Percentiles rank a stretch among this genome's conserved stretches.
Conservation (phyloP, 495 filamentous ascomycete species). For the Friedmanniomyces simplex region DNA sequence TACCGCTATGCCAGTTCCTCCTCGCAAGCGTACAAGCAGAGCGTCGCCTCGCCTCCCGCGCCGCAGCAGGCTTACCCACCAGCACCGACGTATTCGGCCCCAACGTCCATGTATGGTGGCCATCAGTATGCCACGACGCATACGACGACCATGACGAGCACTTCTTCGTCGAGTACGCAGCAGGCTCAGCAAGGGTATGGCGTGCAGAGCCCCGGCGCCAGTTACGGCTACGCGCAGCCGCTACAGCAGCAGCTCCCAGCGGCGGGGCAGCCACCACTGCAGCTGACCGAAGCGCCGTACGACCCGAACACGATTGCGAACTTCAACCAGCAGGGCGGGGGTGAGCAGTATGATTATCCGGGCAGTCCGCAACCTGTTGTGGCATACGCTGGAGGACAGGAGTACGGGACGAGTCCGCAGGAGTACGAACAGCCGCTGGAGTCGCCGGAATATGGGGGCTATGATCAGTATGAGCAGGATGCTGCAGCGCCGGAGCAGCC, state of each 20-base stretch:
- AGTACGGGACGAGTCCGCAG: neutral
- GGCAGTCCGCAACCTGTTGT: neutral
- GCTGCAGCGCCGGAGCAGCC: no score
- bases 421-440: neutral
- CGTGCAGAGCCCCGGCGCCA: neutral
- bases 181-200: neutral
- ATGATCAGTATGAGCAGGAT: no score
- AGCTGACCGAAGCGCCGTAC: constrained; percentile 1
- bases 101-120: neutral
- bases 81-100: no score
- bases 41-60: neutral
- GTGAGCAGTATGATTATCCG: neutral
- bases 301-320: neutral
- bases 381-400: neutral
- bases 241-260: neutral
- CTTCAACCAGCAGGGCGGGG: neutral
- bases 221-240: neutral
- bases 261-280: neutral
- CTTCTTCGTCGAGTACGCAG: neutral
- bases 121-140: neutral
- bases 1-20: no score
- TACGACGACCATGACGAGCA: neutral
- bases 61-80: neutral
- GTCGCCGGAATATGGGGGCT: neutral
- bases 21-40: neutral